phyloP scores from a whole-genome alignment of 345 rosid species.

The Dimocarpus longan region DNA sequence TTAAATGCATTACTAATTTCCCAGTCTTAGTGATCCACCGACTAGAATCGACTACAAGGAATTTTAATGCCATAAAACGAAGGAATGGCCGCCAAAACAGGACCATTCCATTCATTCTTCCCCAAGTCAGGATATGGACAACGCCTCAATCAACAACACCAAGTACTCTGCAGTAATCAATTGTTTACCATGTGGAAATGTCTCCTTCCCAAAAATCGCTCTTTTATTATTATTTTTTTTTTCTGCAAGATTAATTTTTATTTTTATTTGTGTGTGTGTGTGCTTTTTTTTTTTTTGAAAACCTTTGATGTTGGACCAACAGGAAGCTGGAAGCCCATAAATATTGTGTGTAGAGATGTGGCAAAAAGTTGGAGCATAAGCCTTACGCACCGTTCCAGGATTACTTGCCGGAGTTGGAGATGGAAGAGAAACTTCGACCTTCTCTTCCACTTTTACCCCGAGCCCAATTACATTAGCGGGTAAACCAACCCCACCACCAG shows the following conservation, averaged over 20 bases:
- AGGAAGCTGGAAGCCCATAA: background rate
- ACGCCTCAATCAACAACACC: background rate
- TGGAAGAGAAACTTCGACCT: slow-evolving; percentile 88
- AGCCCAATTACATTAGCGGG: slow-evolving; percentile 31
- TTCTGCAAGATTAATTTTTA: too few species aligned
- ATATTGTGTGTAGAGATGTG: slow-evolving; percentile 21
- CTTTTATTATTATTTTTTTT: background rate
- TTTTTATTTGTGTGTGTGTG: background rate
- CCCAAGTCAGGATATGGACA: background rate
- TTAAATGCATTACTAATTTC: background rate
- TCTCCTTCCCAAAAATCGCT: background rate
- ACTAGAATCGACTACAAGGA: background rate
- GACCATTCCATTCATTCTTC: background rate
- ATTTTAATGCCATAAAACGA: background rate
- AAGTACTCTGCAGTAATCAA: background rate
- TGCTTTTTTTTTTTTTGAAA: background rate
- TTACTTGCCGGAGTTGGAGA: slow-evolving; percentile 90
- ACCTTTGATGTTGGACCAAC: background rate
- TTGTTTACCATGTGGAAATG: background rate
- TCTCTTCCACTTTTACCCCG: slow-evolving; percentile 54
- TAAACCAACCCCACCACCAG: slow-evolving; percentile 48
- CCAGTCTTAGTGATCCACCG: background rate
- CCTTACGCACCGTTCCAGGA: slow-evolving; percentile 96
- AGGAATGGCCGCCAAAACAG: background rate
- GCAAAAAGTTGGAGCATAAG: slow-evolving; percentile 37